These are phyloP conservation scores for Xylariaceae sp. DNA, from an alignment of 2,329 filamentous ascomycete species.

Conservation along the genomic window DNA sequence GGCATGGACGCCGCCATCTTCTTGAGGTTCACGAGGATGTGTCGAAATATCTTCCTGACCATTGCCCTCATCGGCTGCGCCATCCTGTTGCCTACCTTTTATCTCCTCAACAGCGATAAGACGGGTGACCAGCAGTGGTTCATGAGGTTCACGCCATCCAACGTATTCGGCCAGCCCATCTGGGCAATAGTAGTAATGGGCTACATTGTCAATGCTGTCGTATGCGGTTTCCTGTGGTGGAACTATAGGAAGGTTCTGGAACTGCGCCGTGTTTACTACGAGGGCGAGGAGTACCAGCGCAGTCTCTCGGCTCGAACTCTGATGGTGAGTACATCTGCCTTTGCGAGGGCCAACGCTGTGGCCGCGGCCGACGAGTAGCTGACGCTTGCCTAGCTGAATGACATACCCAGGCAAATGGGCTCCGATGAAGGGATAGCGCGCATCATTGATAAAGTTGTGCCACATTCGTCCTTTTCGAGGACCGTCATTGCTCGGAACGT, in stretches of 20 bases:
- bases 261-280: slow-evolving; percentile 72
- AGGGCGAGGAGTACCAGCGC: slow-evolving; percentile 78
- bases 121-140: slow-evolving; percentile 38
- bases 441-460: slow-evolving; percentile 73
- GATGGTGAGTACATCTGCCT: slow-evolving; percentile 40
- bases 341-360: background rate
- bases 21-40: slow-evolving; percentile 82
- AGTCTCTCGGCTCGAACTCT: slow-evolving; percentile 72
- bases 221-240: slow-evolving; percentile 78
- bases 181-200: slow-evolving; percentile 55
- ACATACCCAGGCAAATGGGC: slow-evolving; percentile 69
- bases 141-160: slow-evolving; percentile 51
- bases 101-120: slow-evolving; percentile 39
- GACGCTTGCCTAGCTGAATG: slow-evolving; percentile 58
- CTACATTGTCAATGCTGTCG: slow-evolving; percentile 63
- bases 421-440: slow-evolving; percentile 82
- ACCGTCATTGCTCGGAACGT: slow-evolving; percentile 80
- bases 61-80: slow-evolving; percentile 65
- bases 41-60: slow-evolving; percentile 76
- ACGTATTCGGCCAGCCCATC: slow-evolving; percentile 42
- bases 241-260: slow-evolving; percentile 71
- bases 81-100: slow-evolving; percentile 76
- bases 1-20: slow-evolving; percentile 91
- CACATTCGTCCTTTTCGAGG: slow-evolving; percentile 46
- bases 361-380: background rate